Conservation (phyloP, 768 basidiomycete genomes). For the Phlebiopsis gigantea region DNA sequence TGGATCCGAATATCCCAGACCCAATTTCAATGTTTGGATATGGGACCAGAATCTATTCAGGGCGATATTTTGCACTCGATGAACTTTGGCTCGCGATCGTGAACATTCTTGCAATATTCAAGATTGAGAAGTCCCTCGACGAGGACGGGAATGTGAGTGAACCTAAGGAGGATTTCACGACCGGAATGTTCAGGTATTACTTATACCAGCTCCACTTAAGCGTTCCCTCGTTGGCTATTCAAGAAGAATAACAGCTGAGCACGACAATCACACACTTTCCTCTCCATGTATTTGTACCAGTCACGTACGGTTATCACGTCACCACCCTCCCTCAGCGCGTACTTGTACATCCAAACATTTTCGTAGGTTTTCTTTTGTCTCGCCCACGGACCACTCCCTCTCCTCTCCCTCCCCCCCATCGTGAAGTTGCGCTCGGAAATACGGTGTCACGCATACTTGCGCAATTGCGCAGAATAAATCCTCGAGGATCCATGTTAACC, state of each 20-base stretch:
- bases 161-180: constrained; percentile 29
- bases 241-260: too few species aligned
- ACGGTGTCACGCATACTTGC: constrained; percentile 65
- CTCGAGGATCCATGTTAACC: constrained; percentile 75
- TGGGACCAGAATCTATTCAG: constrained; percentile 20
- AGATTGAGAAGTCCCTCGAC: constrained; percentile 17
- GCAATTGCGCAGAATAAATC: constrained; percentile 75
- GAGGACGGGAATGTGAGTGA: constrained; percentile 15
- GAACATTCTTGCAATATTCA: constrained; percentile 18
- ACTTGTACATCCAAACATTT: constrained; percentile 64
- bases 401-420: constrained; percentile 25
- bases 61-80: constrained; percentile 19
- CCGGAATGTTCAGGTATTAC: constrained; percentile 28
- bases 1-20: constrained; percentile 22
- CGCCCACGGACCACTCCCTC: constrained; percentile 44
- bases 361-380: constrained; percentile 46
- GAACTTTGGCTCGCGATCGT: constrained; percentile 20
- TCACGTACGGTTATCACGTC: neutral
- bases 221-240: too few species aligned
- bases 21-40: constrained; percentile 16
- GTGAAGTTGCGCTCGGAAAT: constrained; percentile 30
- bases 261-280: too few species aligned
- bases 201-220: too few species aligned
- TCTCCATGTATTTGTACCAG: too few species aligned
- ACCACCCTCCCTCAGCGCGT: constrained; percentile 29